Evolutionary conservation across 331 rosid genomes (phyloP), one percentile per base, ranked within the genome.

Genomic region (Stylosanthes scabra): DNA sequence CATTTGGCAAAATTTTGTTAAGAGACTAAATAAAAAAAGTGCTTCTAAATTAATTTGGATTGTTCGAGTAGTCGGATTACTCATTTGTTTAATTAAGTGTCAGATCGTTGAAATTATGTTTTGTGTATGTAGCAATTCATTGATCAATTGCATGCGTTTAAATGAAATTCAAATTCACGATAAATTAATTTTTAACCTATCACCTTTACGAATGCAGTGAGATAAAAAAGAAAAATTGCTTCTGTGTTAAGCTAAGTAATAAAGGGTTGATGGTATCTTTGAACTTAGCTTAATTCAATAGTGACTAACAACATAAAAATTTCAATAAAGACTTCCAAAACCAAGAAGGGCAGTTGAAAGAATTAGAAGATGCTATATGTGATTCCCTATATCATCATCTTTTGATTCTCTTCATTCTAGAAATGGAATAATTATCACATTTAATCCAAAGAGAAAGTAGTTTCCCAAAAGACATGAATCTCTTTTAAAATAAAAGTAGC

Each of bases 191-290:
- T 20, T 20, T 20, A 20, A 0, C 25, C 25, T 20, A 1, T 1
- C 25, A 20, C 25, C 25, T n/a, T n/a, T n/a, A n/a, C n/a, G n/a
- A n/a, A n/a, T n/a, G n/a, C n/a, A n/a, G n/a, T n/a, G n/a, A n/a
- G n/a, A 20, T 20, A 1, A 20, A 20, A 77, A 51, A 27, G 25
- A 61, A 51, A 50, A 69, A 20, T 28, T 77, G 50, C 44, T 69
- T 70, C 59, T 25, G 54, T 60, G 66, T 62, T 59, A 29, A 50
- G 71, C 76, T 15, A 55, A 50, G 65, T 68, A 9, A 9, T 20
- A 39, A 58, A 46, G 45, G 7, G 45, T 47, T 11, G 20, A 46
- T 46, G 68, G 42, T 12, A 67, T 49, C 81, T 59, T 25, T 58
- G 52, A 16, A 58, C 46, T 58, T 58, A 20, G 44, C 80, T 20